phyloP scores from a whole-genome alignment of 441 rosid species.

The Euphorbia celastroides region DNA sequence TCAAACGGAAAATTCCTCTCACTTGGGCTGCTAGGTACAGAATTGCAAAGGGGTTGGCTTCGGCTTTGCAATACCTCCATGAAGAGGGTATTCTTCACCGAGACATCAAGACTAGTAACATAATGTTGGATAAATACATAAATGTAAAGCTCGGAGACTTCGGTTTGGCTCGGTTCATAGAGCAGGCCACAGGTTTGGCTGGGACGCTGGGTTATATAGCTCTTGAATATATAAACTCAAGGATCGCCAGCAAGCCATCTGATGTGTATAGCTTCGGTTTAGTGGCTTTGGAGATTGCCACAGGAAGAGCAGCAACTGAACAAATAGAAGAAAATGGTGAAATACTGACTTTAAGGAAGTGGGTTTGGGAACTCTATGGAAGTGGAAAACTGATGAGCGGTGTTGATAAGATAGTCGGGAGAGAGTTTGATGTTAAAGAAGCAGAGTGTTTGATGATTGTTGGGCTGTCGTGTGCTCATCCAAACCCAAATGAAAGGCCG shows the following conservation, averaged over 20 bases:
- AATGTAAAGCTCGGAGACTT: constrained; percentile 53
- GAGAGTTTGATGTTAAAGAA: constrained; percentile 23
- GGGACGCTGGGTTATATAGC: constrained; percentile 50
- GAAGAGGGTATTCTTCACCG: constrained; percentile 51
- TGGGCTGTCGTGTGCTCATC: constrained; percentile 49
- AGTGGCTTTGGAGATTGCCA: constrained; percentile 34
- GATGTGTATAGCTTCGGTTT: constrained; percentile 46
- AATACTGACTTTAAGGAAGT: constrained; percentile 35
- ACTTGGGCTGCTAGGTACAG: constrained; percentile 35
- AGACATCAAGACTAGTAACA: constrained; percentile 47
- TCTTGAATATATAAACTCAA: constrained; percentile 41
- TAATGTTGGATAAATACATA: constrained; percentile 44
- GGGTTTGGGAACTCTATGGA: constrained; percentile 46
- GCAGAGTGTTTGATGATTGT: constrained; percentile 30
- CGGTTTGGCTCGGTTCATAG: constrained; percentile 45
- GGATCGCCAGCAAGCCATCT: constrained; percentile 38
- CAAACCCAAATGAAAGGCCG: constrained; percentile 28
- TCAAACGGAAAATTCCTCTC: constrained; percentile 29
- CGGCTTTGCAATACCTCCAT: constrained; percentile 45
- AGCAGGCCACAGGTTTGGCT: constrained; percentile 38
- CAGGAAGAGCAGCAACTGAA: constrained; percentile 32
- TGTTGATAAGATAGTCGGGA: constrained; percentile 23
- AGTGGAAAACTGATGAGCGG: constrained; percentile 15
- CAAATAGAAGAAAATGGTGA: constrained; percentile 7
- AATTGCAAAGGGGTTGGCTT: constrained; percentile 40